phyloP scores from a whole-genome alignment of 192 early-diverging fungal genomes.

The Chytriomyces sp. region DNA sequence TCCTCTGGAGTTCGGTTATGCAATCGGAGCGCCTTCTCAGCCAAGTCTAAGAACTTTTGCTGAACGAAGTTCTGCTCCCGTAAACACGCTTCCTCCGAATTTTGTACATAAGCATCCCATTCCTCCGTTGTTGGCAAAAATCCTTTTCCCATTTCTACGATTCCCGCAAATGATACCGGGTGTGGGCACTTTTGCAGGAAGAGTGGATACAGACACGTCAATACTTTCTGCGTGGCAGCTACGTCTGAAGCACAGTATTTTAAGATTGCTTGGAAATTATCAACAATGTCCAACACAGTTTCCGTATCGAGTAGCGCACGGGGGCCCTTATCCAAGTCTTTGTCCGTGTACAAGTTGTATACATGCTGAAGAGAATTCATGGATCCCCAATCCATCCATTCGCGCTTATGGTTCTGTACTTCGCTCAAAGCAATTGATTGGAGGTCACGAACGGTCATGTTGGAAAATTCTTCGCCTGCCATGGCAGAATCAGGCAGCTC shows the following conservation, averaged over 20 bases:
- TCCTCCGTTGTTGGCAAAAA: constrained; percentile 81
- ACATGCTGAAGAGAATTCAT: constrained; percentile 81
- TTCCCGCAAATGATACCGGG: constrained; percentile 91
- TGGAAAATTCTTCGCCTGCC: constrained; percentile 49
- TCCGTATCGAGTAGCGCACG: constrained; percentile 40
- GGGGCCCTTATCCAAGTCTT: constrained; percentile 49
- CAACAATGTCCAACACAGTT: constrained; percentile 45
- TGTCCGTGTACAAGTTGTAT: constrained; percentile 75
- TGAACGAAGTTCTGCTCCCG: constrained; percentile 63
- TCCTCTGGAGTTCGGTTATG: constrained; percentile 39
- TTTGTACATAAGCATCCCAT: constrained; percentile 77
- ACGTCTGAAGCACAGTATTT: constrained; percentile 92
- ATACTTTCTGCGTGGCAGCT: constrained; percentile 73
- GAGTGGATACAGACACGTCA: constrained; percentile 66
- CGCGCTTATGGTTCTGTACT: constrained; percentile 9
- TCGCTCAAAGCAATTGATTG: neutral
- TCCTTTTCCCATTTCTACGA: constrained; percentile 83
- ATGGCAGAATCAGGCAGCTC: constrained; percentile 48
- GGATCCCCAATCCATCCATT: constrained; percentile 64
- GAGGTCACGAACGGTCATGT: constrained; percentile 29
- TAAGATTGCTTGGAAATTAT: constrained; percentile 71
- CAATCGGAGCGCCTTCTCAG: constrained; percentile 47
- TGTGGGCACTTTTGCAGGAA: constrained; percentile 88
- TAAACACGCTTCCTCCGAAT: constrained; percentile 59
- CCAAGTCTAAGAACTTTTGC: constrained; percentile 53